A percentile compares a stretch with the other conserved stretches of the same genome.
Evolutionary conservation across 179 eudicot species (phyloP).

Genomic region (Silene noctiflora): DNA sequence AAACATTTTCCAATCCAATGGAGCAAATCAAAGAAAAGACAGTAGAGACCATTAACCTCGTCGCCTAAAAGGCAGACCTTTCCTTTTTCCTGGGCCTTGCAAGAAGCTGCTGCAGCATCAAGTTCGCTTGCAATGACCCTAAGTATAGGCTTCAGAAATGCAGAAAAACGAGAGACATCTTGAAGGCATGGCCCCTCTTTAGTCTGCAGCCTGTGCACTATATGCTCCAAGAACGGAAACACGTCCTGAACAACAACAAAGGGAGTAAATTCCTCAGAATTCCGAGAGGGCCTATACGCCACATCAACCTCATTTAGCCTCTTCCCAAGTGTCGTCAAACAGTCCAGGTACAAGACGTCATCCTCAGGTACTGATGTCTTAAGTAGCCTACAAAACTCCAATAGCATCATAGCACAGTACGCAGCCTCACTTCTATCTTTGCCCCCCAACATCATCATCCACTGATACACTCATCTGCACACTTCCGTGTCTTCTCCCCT

Average conservation of each 20-base stretch:
- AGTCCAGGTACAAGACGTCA: constrained; percentile 49
- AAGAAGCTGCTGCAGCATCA: not conserved
- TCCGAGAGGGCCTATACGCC: constrained; percentile 9
- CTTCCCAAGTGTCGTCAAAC: constrained; percentile 57
- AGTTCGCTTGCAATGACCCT: constrained; percentile 10
- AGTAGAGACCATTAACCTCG: constrained; percentile 33
- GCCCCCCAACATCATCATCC: constrained; percentile 32
- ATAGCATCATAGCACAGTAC: constrained; percentile 42
- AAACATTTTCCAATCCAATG: constrained; percentile 44
- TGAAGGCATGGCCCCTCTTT: constrained; percentile 21
- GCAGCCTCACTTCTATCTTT: constrained; percentile 13
- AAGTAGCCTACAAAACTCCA: constrained; percentile 72
- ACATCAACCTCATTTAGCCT: constrained; percentile 36
- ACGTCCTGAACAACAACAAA: constrained; percentile 40
- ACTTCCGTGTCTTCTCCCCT: constrained; percentile 23
- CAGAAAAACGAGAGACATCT: constrained; percentile 58
- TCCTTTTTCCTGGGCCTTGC: not conserved
- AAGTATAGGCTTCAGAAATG: constrained; percentile 50
- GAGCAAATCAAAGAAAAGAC: constrained; percentile 39
- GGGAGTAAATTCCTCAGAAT: not conserved
- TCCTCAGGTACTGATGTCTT: constrained; percentile 23
- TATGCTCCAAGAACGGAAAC: constrained; percentile 54
- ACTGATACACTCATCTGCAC: constrained; percentile 49
- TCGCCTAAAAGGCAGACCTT: constrained; percentile 28
- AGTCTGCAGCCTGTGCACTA: constrained; percentile 37